phyloP scores from a whole-genome alignment of 352 stramenopile genomes.

The Thraustotheca clavata region DNA sequence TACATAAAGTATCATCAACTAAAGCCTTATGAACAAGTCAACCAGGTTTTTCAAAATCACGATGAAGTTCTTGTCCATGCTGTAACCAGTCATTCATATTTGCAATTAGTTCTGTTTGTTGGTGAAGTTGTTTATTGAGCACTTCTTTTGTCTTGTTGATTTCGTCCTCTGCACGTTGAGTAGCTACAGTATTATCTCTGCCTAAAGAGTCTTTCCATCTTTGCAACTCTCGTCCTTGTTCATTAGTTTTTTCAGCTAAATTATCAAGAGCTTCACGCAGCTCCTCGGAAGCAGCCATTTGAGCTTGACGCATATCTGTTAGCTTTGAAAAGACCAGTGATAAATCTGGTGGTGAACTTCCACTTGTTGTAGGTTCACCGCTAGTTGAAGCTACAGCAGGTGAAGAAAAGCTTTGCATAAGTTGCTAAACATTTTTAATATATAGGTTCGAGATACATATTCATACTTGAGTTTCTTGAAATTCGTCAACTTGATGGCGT shows the following conservation, averaged over 20 bases:
- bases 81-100: slow-evolving; percentile 61
- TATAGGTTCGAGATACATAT: slow-evolving; percentile 27
- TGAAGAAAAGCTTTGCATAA: slow-evolving; percentile 2
- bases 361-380: neutral
- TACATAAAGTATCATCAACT: neutral
- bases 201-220: neutral
- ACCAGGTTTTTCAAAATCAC: neutral
- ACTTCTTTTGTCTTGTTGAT: slow-evolving; percentile 61
- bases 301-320: slow-evolving; percentile 49
- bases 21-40: neutral
- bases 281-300: slow-evolving; percentile 45
- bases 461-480: slow-evolving; percentile 33
- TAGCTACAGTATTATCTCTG: neutral
- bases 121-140: slow-evolving; percentile 52
- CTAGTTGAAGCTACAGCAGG: neutral
- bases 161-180: slow-evolving; percentile 26
- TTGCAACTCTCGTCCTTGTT: neutral
- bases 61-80: slow-evolving; percentile 21
- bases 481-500: slow-evolving; percentile 36
- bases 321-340: slow-evolving; percentile 79
- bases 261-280: slow-evolving; percentile 44
- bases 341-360: slow-evolving; percentile 40
- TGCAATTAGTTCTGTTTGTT: slow-evolving; percentile 57
- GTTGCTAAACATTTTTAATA: neutral
- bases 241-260: slow-evolving; percentile 22